Base-by-base conservation (phyloP, 306 rosid genomes). In the Malus fusca region DNA sequence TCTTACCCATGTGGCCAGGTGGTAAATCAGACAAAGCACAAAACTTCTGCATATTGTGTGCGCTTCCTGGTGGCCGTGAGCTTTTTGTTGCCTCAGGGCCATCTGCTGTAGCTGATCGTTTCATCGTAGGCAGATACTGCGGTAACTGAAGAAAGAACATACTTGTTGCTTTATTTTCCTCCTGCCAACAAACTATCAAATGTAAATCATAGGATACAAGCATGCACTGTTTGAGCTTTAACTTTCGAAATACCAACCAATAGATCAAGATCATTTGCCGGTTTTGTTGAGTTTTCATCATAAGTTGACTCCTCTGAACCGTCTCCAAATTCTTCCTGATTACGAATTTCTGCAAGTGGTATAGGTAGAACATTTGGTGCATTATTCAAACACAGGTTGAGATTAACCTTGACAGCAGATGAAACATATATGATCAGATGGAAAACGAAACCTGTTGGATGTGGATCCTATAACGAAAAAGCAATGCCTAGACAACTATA, bases 1-100 rank as follows among this genome's bases (percentile, higher is more conserved):
- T 85, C 88, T 94, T 92, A 48, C 98, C 98, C 81, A 94, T 84
- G 74, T 78, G 83, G 71, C 97, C 97, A 19, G 87, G 71, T 73
- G 97, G 91, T 78, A 90, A 59, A 31, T 87, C 91, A 10, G 79
- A 60, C 84, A 87, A 70, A 68, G 83, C 71, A 76, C 80, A 77
- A 10, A 84, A 73, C 76, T 71, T 85, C 65, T 60, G 81, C n/a
- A 2, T 70, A 26, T 78, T 43, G 71, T 8, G 64, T 6, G 80
- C 61, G 18, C 74, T 85, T 37, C 67, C 58, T 8, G 75, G 71
- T 69, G 73, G 75, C 62, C 73, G 69, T n/a, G 79, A 66, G 66
- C 83, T 81, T 66, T 74, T 76, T 14, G 75, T 65, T 77, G 52
- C 81, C 76, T 68, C 81, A 68, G 42, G 63, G 66, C 73, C 79